These are phyloP conservation scores for Phaffomyces opuntiae DNA, from an alignment of 805 yeast genomes.

Conservation along the genomic window DNA sequence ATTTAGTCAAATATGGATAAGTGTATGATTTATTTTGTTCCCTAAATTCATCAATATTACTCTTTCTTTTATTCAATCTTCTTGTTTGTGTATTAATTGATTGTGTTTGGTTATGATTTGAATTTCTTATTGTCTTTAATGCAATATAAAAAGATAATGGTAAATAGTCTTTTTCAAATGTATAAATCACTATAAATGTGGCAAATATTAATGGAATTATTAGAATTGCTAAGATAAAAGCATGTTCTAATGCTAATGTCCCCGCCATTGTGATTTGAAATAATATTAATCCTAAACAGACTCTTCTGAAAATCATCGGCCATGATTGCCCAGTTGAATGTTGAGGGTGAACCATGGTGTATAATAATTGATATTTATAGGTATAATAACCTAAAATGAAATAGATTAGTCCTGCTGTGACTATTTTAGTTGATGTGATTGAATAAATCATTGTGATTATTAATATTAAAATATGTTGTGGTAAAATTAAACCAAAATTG, in stretches of 20 bases:
- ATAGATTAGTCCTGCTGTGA: conserved; percentile 79
- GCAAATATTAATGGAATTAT: conserved; percentile 71
- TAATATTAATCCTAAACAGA: conserved; percentile 69
- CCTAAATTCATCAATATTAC: conserved; percentile 23
- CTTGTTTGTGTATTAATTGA: not conserved
- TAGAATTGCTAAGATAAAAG: conserved; percentile 64
- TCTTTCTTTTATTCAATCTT: conserved; percentile 14
- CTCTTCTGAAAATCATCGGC: conserved; percentile 84
- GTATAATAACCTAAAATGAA: conserved; percentile 83
- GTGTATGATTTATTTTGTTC: conserved; percentile 48
- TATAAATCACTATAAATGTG: conserved; percentile 62
- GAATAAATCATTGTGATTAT: conserved; percentile 84
- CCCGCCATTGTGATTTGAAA: conserved; percentile 95
- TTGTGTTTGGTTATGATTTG: not conserved
- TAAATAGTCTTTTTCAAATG: conserved; percentile 72
- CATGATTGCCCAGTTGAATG: conserved; percentile 96
- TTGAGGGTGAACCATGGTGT: conserved; percentile 90
- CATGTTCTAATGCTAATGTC: conserved; percentile 67
- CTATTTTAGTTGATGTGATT: conserved; percentile 81
- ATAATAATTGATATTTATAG: conserved; percentile 83
- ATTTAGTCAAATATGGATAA: conserved; percentile 65
- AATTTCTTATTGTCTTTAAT: conserved; percentile 52
- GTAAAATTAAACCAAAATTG: conserved; percentile 85
- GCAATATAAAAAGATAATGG: conserved; percentile 88
- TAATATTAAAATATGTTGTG: conserved; percentile 83